Base-by-base conservation (phyloP, 139 green algal species). In the Chlamydomonas schloesseri region DNA sequence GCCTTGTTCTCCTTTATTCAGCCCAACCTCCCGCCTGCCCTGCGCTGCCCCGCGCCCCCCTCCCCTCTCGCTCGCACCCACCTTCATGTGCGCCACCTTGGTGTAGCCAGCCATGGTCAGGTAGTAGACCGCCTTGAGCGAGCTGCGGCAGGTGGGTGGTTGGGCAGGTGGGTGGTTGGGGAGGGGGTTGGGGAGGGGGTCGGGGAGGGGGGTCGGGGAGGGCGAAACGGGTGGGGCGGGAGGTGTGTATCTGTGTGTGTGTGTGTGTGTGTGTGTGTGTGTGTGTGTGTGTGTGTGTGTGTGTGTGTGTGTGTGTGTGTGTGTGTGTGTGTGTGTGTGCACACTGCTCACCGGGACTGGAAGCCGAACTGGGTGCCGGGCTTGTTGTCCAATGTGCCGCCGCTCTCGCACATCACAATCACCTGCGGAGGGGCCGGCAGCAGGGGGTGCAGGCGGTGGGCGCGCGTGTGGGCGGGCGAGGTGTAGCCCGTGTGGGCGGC, bases 111-210 rank as follows among this genome's bases (percentile, higher is more conserved):
- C 88, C 62, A 74, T 53, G 50, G 87, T 76, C 64, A 91, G 86
- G 60, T 73, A 85, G 74, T 88, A 90, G 26, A 86, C 42, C 11
- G 87, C 87, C 74, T 90, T 90, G 17, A 90, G 81, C 37, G 73
- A 86, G 36, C 87, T 74, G 79, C 46, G 72, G 62, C 42, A 50
- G 42, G 42, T 50, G 42, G 42, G 42, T 50, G 42, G 42, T 5
- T 50, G 42, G 42, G 42, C 42, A 50, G 42, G 42, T 8, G 8
- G 42, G 42, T 8, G 8, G 8, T 50, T 13, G 34, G 36, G 67
- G 20, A 50, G 34, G 36, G 67, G 20, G 67, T 10, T 20, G 2
- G 34, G 31, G 13, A 37, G 1, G 34, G 11, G 23, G n/a, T 4
- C 15, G 18, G 31, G 65, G n/a, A 23, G 65, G 26, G 14, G 2